A percentile compares a stretch with the other conserved stretches of the same genome.
phyloP scores from a whole-genome alignment of 2,329 filamentous ascomycete species.

The Clonostachys rhizophaga region DNA sequence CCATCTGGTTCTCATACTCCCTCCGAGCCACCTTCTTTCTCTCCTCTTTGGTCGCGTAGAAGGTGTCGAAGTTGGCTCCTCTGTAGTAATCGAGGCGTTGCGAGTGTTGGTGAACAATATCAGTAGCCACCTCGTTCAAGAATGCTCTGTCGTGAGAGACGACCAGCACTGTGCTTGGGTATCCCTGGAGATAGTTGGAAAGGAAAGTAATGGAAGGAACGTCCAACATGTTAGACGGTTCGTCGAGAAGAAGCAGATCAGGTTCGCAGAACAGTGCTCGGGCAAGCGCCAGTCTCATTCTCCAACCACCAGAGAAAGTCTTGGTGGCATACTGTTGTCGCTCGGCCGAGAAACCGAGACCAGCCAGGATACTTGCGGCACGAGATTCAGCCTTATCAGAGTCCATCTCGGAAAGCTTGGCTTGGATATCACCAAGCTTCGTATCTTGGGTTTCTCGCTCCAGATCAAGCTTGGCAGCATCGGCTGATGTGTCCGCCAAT shows the following conservation, averaged over 20 bases:
- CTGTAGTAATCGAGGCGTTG: constrained; percentile 98
- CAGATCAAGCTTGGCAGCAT: constrained; percentile 78
- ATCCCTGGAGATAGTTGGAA: constrained; percentile 88
- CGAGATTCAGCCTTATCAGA: constrained; percentile 96
- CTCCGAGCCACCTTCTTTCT: constrained; percentile 93
- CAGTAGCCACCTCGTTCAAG: constrained; percentile 97
- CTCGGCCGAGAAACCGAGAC: constrained; percentile 93
- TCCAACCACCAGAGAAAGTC: constrained; percentile 99
- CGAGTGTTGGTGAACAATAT: constrained; percentile 98
- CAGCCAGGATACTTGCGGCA: constrained; percentile 92
- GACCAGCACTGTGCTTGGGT: constrained; percentile 91
- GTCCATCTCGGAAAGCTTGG: constrained; percentile 95
- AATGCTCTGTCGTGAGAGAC: constrained; percentile 99
- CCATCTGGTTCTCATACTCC: constrained; percentile 99
- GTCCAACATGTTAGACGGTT: constrained; percentile 99
- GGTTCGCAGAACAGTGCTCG: constrained; percentile 97
- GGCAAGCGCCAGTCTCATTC: constrained; percentile 93
- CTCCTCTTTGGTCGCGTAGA: constrained; percentile 97
- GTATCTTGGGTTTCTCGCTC: constrained; percentile 88
- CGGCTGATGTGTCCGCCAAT: constrained; percentile 86
- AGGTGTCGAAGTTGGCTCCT: constrained; percentile 92
- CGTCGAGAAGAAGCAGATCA: constrained; percentile 90
- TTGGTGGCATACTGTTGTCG: constrained; percentile 90
- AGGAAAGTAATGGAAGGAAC: constrained; percentile 99
- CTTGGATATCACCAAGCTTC: constrained; percentile 85